phyloP scores from a whole-genome alignment of 2,329 filamentous ascomycete species.

The Ophiosphaerella korrae region DNA sequence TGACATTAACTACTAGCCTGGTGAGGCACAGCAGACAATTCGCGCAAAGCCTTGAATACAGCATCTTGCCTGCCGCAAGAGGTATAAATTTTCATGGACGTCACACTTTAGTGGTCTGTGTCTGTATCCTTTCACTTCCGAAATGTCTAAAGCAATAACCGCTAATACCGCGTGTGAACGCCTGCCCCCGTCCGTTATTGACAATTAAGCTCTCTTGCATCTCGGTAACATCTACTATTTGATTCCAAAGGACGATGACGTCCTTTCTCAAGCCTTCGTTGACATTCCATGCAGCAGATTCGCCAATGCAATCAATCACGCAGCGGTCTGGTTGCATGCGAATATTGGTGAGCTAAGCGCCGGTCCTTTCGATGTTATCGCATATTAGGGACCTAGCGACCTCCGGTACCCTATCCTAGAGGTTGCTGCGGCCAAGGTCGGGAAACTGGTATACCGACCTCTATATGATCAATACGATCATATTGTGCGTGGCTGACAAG shows the following conservation, averaged over 20 bases:
- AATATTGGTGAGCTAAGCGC: neutral
- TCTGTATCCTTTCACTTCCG: neutral
- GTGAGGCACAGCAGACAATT: neutral
- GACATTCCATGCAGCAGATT: conserved; percentile 22
- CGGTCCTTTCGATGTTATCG: neutral
- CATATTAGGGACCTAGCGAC: conserved; percentile 9
- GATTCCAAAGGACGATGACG: conserved; percentile 6
- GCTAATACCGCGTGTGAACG: neutral
- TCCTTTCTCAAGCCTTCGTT: conserved; percentile 6
- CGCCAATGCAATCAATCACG: conserved; percentile 23
- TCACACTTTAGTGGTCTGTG: too few relatives aligned
- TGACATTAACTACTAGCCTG: neutral
- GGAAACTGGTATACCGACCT: neutral
- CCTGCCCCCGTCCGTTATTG: neutral
- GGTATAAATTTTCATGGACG: too few relatives aligned
- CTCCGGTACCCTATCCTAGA: conserved; percentile 8
- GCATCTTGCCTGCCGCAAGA: too few relatives aligned
- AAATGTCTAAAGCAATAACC: neutral
- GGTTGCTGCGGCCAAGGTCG: conserved; percentile 5
- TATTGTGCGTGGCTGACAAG: too few relatives aligned
- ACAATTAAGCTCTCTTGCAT: neutral
- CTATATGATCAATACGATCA: neutral
- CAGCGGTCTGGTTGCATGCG: conserved; percentile 27
- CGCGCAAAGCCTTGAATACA: too few relatives aligned
- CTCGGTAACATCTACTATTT: conserved; percentile 1